Conservation (phyloP, 2,329 filamentous ascomycete species). For the Hypoxylon sp. region DNA sequence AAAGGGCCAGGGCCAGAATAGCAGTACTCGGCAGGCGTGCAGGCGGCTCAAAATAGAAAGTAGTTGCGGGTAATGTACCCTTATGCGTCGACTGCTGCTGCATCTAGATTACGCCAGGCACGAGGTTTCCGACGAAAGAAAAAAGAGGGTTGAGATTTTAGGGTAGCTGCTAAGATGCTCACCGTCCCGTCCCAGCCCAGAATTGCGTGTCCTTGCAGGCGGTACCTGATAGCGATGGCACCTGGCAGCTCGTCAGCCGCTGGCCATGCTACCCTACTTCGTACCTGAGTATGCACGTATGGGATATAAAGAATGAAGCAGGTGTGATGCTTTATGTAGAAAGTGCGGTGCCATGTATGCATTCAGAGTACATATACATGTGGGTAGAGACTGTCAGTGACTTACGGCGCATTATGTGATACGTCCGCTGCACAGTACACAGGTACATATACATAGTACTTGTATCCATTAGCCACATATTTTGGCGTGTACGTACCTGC, state of each 20-base stretch:
- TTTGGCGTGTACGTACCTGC: slow-evolving; percentile 19
- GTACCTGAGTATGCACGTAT: slow-evolving; percentile 33
- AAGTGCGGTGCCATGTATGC: slow-evolving; percentile 6
- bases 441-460: too few relatives aligned
- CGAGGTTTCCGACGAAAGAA: slow-evolving; percentile 12
- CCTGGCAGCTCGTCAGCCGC: slow-evolving; percentile 36
- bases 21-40: slow-evolving; percentile 24
- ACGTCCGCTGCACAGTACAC: slow-evolving; percentile 18
- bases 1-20: slow-evolving; percentile 7
- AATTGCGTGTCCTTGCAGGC: slow-evolving; percentile 17
- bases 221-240: slow-evolving; percentile 35
- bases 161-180: slow-evolving; percentile 7
- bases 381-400: too few relatives aligned
- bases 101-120: slow-evolving; percentile 38
- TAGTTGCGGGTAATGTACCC: slow-evolving; percentile 38
- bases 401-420: slow-evolving; percentile 6
- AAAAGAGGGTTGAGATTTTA: slow-evolving; percentile 10
- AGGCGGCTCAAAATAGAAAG: slow-evolving; percentile 42
- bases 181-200: slow-evolving; percentile 4
- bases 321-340: slow-evolving; percentile 15
- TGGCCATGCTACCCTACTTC: slow-evolving; percentile 34
- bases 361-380: not conserved
- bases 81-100: slow-evolving; percentile 22
- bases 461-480: slow-evolving; percentile 13
- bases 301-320: slow-evolving; percentile 20